A percentile compares a stretch with the other conserved stretches of the same genome.
phyloP scores from a whole-genome alignment of 1,284 basidiomycete genomes.

The Inonotus obliquus region DNA sequence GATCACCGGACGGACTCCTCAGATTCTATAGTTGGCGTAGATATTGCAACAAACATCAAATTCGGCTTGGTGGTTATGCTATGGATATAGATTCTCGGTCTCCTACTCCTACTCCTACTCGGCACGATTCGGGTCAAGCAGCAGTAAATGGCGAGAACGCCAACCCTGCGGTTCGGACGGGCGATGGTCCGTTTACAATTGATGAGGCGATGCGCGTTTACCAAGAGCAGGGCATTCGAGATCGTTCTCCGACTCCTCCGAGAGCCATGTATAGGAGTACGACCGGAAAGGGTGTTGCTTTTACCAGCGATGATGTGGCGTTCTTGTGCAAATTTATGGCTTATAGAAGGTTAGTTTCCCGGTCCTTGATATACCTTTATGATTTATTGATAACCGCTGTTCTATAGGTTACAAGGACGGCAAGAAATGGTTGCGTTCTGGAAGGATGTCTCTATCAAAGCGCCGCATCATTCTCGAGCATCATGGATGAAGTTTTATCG shows the following conservation, averaged over 20 bases:
- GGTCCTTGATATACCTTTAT: not conserved
- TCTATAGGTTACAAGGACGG: conserved; percentile 48
- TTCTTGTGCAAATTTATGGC: conserved; percentile 72
- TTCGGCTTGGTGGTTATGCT: conserved; percentile 71
- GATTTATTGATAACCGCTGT: not conserved
- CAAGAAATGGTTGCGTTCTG: conserved; percentile 80
- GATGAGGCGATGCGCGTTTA: conserved; percentile 40
- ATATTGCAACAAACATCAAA: conserved; percentile 85
- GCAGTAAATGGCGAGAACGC: conserved; percentile 33
- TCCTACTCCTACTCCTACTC: conserved; percentile 36
- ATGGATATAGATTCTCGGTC: conserved; percentile 55
- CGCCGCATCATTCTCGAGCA: conserved; percentile 79
- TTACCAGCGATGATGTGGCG: conserved; percentile 71
- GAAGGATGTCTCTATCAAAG: conserved; percentile 79
- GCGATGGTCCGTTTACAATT: conserved; percentile 42
- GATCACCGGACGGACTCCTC: not conserved
- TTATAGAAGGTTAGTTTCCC: conserved; percentile 53
- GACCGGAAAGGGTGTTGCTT: conserved; percentile 81
- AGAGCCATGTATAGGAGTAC: conserved; percentile 72
- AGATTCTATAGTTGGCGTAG: conserved; percentile 86
- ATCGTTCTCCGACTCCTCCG: conserved; percentile 73
- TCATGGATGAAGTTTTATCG: conserved; percentile 90
- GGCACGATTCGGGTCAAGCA: conserved; percentile 25
- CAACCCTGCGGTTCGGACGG: conserved; percentile 21
- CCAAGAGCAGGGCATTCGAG: conserved; percentile 37